Percentiles rank a stretch among this genome's conserved stretches.
Evolutionary conservation across 192 early-diverging fungal species (phyloP).

Genomic region (Coemansia sp.): DNA sequence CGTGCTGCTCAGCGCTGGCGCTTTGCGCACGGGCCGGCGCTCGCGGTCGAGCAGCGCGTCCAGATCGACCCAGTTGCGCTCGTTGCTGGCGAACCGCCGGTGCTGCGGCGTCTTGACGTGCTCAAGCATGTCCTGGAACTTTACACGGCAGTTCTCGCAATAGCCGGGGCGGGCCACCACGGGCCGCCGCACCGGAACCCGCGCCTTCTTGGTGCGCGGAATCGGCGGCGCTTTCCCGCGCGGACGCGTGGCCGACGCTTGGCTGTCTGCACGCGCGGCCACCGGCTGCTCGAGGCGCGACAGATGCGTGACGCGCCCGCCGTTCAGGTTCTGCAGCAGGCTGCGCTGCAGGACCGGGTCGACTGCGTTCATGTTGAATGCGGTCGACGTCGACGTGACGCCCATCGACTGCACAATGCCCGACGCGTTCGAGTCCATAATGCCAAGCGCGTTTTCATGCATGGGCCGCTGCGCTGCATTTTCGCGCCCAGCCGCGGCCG

Average conservation of each 20-base stretch:
- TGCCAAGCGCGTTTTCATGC: slow-evolving; percentile 1
- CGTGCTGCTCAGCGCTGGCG: slow-evolving; percentile 2
- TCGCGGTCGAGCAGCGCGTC: slow-evolving; percentile 36
- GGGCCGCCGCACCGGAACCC: slow-evolving; percentile 31
- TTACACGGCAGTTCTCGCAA: slow-evolving; percentile 54
- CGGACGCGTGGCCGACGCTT: background rate
- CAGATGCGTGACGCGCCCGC: slow-evolving; percentile 44
- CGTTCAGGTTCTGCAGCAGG: slow-evolving; percentile 46
- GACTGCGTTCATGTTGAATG: slow-evolving; percentile 30
- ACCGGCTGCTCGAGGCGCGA: slow-evolving; percentile 49
- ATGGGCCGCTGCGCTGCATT: background rate
- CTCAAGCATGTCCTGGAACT: slow-evolving; percentile 51
- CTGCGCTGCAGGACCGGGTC: slow-evolving; percentile 43
- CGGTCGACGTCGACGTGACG: slow-evolving; percentile 44
- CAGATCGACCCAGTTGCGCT: slow-evolving; percentile 47
- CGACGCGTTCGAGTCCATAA: slow-evolving; percentile 52
- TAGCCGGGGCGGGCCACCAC: slow-evolving; percentile 42
- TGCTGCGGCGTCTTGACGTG: slow-evolving; percentile 46
- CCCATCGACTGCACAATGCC: slow-evolving; percentile 34
- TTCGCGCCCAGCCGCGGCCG: background rate
- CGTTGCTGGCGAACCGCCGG: slow-evolving; percentile 44
- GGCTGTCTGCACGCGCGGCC: slow-evolving; percentile 1
- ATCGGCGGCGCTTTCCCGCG: slow-evolving; percentile 25
- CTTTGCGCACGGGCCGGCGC: slow-evolving; percentile 26
- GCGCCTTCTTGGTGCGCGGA: slow-evolving; percentile 43